Evolutionary conservation across 257 asterid genomes (phyloP).

Genomic region (Hygrophila difformis): DNA sequence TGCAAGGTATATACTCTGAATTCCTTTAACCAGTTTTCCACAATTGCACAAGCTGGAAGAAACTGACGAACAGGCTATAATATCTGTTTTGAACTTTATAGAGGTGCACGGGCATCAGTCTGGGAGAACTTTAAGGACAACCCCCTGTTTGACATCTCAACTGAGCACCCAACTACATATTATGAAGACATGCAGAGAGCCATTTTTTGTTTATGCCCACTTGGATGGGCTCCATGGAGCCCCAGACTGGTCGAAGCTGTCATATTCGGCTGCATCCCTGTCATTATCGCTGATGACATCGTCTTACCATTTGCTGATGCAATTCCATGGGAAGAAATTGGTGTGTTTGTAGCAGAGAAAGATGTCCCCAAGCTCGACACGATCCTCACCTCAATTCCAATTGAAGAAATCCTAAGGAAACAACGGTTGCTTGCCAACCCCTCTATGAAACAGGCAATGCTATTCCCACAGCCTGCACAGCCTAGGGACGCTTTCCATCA

Average conservation of each 20-base stretch:
- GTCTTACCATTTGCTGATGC: slow-evolving; percentile 92
- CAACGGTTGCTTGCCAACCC: slow-evolving; percentile 83
- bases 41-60: no score
- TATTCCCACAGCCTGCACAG: slow-evolving; percentile 80
- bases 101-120: slow-evolving; percentile 92
- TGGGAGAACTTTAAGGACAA: slow-evolving; percentile 94
- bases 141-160: slow-evolving; percentile 78
- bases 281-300: slow-evolving; percentile 85
- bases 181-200: slow-evolving; percentile 93
- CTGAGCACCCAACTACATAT: slow-evolving; percentile 81
- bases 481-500: slow-evolving; percentile 88
- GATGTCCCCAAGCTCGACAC: slow-evolving; percentile 80
- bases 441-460: slow-evolving; percentile 89
- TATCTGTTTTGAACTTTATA: slow-evolving; percentile 19
- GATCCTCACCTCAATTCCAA: slow-evolving; percentile 66
- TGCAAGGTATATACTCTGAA: slow-evolving; percentile 70
- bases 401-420: slow-evolving; percentile 61
- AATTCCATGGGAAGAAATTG: slow-evolving; percentile 94
- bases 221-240: slow-evolving; percentile 99
- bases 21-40: no score
- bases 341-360: slow-evolving; percentile 70
- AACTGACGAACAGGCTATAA: no score
- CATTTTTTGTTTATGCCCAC: slow-evolving; percentile 80
- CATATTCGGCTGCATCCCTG: slow-evolving; percentile 85
- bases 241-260: slow-evolving; percentile 94